Conservation (phyloP, 2,329 filamentous ascomycete genomes). For the Diaporthe velutina region DNA sequence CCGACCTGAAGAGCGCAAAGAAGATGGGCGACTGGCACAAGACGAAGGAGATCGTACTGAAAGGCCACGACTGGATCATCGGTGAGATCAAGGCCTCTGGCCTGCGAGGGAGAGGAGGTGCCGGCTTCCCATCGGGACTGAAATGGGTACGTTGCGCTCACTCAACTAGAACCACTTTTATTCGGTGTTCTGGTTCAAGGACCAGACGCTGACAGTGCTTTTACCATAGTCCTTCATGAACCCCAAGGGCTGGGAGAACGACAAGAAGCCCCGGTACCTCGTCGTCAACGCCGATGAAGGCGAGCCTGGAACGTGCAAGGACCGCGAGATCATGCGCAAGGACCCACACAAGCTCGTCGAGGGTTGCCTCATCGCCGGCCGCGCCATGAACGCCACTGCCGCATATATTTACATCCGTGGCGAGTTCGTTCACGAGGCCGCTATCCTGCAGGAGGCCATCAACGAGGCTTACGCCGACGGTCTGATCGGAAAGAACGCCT, state of each 20-base stretch:
- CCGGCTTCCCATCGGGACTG: constrained; percentile 96
- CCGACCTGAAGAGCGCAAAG: constrained; percentile 93
- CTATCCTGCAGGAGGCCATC: constrained; percentile 92
- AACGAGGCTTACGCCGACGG: constrained; percentile 97
- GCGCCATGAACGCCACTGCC: constrained; percentile 98
- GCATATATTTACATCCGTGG: constrained; percentile 99
- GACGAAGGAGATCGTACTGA: constrained; percentile 97
- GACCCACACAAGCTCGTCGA: constrained; percentile 99
- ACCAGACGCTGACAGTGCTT: constrained; percentile 42
- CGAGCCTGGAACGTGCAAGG: constrained; percentile 99
- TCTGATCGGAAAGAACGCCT: constrained; percentile 98
- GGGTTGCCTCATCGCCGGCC: constrained; percentile 94
- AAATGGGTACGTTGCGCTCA: constrained; percentile 84
- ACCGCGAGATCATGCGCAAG: constrained; percentile 99
- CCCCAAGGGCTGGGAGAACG: constrained; percentile 99
- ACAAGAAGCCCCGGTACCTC: constrained; percentile 93
- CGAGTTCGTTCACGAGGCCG: constrained; percentile 97
- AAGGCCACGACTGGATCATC: constrained; percentile 99
- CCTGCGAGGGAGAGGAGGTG: constrained; percentile 93
- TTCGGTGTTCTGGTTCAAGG: background rate
- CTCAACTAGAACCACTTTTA: no score
- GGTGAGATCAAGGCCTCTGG: constrained; percentile 97
- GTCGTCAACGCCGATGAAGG: constrained; percentile 99
- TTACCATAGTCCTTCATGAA: constrained; percentile 94
- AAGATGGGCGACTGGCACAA: constrained; percentile 99